Base-by-base conservation (phyloP, 805 yeast genomes). In the Wickerhamiella azyma region DNA sequence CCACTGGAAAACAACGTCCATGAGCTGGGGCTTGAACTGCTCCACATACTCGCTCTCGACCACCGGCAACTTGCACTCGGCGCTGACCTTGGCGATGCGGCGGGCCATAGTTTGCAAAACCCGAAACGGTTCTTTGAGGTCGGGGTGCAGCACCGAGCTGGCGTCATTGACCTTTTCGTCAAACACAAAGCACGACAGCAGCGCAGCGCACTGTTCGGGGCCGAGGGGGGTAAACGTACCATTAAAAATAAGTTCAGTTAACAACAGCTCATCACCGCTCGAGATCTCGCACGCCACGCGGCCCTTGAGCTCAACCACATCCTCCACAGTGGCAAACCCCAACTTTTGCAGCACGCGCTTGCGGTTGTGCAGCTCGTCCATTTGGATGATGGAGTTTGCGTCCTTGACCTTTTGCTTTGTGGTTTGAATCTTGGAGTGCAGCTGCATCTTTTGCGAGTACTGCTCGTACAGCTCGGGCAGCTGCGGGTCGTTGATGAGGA, bases 1-100 rank as follows among this genome's bases (percentile, higher is more conserved):
- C 99, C 99, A 92, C 41, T 89, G 83, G 63, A 68, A 85, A 1
- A 92, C 96, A 43, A 92, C 96, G 61, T 88, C 97, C 97, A 92
- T 89, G 50, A 92, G 71, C 60, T 92, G 95, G 16, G 86, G 81
- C 65, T 94, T 78, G 69, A 92, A 94, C 24, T 81, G 73, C 60
- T 86, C 95, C 36, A 92, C 81, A 59, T 92, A 92, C 48, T 88
- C 97, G 57, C 85, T 85, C 59, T 89, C 97, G 6, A 78, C 80
- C 41, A 92, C 69, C 50, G 89, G 96, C 43, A 92, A 71, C 65
- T 92, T 88, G 62, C 89, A 81, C 60, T 92, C 97, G 54, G 76
- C 79, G 53, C 84, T 82, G 10, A 86, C 77, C 59, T 85, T 85
- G 29, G 97, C 98, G 50, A 94, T 80, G 58, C 82, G 79, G 26